A percentile compares a stretch with the other conserved stretches of the same genome.
These are phyloP conservation scores for Whalleya microplaca DNA, from an alignment of 2,329 filamentous ascomycete species.

Conservation along the genomic window DNA sequence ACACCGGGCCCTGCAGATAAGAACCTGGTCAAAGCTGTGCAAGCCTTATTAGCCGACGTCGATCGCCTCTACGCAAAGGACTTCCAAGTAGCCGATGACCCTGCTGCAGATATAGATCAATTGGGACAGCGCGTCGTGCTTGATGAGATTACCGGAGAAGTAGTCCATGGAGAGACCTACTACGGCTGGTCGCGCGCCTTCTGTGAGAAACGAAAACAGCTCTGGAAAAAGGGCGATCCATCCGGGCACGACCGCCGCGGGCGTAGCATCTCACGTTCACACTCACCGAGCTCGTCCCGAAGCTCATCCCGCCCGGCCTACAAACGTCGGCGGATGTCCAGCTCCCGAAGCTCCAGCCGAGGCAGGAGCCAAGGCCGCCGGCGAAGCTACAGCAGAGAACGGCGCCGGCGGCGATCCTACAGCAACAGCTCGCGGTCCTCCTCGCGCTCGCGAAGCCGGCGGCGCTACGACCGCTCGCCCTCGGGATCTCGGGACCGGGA, in stretches of 20 bases:
- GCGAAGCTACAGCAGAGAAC: conserved; percentile 32
- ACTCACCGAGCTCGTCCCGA: conserved; percentile 40
- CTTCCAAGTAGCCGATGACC: conserved; percentile 47
- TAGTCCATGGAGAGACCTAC: conserved; percentile 72
- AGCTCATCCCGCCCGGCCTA: conserved; percentile 42
- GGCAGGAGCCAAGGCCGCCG: conserved; percentile 35
- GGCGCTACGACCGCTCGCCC: conserved; percentile 24
- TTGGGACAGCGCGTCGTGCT: conserved; percentile 70
- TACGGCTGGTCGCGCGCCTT: conserved; percentile 86
- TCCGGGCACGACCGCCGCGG: conserved; percentile 27
- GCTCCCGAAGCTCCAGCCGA: conserved; percentile 37
- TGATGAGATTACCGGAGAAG: conserved; percentile 68
- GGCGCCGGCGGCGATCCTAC: conserved; percentile 33
- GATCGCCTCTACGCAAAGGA: conserved; percentile 67
- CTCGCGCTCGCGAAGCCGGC: conserved; percentile 30
- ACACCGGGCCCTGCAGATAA: conserved; percentile 69
- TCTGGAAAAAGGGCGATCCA: conserved; percentile 41
- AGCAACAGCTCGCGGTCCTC: conserved; percentile 37
- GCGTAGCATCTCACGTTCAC: conserved; percentile 41
- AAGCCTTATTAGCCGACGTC: conserved; percentile 69
- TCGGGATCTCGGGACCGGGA: conserved; percentile 23
- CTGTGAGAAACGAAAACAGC: conserved; percentile 77
- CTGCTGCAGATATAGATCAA: conserved; percentile 69
- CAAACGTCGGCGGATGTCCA: conserved; percentile 46
- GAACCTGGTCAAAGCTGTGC: conserved; percentile 68